Evolutionary conservation across 257 asterid species (phyloP), one percentile per base, ranked within the genome.

Genomic region (Fraxinus pennsylvanica): DNA sequence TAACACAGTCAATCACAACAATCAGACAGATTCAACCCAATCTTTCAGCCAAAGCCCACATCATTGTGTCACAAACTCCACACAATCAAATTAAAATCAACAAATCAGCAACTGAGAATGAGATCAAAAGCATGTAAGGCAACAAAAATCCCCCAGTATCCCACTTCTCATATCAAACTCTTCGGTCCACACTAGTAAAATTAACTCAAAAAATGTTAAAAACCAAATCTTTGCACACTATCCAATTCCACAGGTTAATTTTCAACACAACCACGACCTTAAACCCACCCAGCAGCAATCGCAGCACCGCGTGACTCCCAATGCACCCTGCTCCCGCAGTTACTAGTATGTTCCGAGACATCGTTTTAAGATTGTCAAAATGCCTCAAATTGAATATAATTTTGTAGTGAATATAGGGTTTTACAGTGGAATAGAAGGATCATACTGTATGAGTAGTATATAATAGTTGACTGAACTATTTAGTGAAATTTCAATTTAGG

Each of bases 241-340:
- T 72, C 78, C 59, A 74, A 43, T 63, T 4, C 35, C 59, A 57
- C 71, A 63, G 39, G 38, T 52, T 10, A 50, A 29, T 69, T 9
- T 25, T 69, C 71, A 68, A 84, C n/a, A 47, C 41, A 41, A 94
- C 90, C 9, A 91, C 94, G 8, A 87, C 85, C 84, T 82, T 90
- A 85, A 89, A 89, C 2, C 98, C 98, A 35, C 91, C 94, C 67
- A 87, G 77, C 70, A 96, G 76, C 82, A 96, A 78, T 85, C 93
- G 98, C 78, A 96, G 87, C 80, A 93, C 99, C 6, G 99, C 91
- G 84, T 89, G 92, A 52, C 89, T 89, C 33, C 94, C 94, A 54
- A 89, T 87, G 72, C 87, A 89, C 13, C 94, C 94, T 22, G 94
- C 90, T 32, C 94, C 94, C 4, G 14, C 47, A 41, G 14, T 41